Percentiles rank a stretch among this genome's conserved stretches.
Evolutionary conservation across 192 early-diverging fungal species (phyloP).

Genomic region (Coemansia sp.): DNA sequence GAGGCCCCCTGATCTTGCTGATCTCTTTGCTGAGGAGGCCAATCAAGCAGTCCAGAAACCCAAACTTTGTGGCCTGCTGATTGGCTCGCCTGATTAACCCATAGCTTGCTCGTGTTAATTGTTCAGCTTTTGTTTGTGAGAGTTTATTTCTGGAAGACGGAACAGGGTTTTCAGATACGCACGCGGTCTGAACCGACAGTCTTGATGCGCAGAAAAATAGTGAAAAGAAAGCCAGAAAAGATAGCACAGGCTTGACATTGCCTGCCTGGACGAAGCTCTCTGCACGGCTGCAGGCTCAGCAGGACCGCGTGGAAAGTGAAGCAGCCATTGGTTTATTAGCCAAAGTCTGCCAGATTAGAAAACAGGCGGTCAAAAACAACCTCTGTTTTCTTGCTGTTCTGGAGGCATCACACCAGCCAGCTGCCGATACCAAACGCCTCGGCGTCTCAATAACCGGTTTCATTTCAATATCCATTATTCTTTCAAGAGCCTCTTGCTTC

Average conservation of each 20-base stretch:
- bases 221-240: not conserved
- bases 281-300: not conserved
- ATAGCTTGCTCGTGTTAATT: not conserved
- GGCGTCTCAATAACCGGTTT: not conserved
- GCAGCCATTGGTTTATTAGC: not conserved
- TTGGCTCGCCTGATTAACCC: not conserved
- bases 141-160: not conserved
- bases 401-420: not conserved
- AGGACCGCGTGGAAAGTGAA: not conserved
- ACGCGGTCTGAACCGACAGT: not conserved
- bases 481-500: not conserved
- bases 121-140: too few relatives aligned
- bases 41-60: not conserved
- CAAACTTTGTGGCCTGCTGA: not conserved
- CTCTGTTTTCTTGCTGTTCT: not conserved
- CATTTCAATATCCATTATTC: not conserved
- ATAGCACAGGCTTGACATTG: not conserved
- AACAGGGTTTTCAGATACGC: not conserved
- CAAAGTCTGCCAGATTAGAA: not conserved
- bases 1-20: slow-evolving; percentile 1
- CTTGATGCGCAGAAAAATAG: not conserved
- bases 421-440: not conserved
- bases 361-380: not conserved
- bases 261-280: not conserved
- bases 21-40: not conserved